A percentile compares a stretch with the other conserved stretches of the same genome.
These are phyloP conservation scores for Lecanosticta acicola DNA, from an alignment of 2,329 filamentous ascomycete species.

Conservation along the genomic window DNA sequence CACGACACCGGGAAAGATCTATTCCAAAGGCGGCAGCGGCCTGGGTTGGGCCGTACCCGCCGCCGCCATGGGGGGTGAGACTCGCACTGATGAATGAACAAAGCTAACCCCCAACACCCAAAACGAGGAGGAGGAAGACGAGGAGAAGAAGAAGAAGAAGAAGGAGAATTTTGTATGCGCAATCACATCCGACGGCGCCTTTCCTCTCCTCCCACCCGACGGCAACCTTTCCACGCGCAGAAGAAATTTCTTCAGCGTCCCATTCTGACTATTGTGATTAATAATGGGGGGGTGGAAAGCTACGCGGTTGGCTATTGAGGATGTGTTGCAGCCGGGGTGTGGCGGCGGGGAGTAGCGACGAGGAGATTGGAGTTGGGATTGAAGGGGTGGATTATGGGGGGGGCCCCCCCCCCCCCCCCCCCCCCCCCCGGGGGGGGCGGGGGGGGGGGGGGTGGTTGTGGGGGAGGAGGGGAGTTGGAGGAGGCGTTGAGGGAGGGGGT, in stretches of 20 bases:
- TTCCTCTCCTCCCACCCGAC: slow-evolving; percentile 13
- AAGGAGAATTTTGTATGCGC: slow-evolving; percentile 5
- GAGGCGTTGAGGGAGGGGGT: no score
- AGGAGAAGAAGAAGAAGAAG: no score
- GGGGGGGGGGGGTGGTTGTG: no score
- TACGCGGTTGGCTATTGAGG: slow-evolving; percentile 10
- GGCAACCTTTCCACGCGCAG: slow-evolving; percentile 12
- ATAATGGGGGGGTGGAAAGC: slow-evolving; percentile 23
- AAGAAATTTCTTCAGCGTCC: slow-evolving; percentile 10
- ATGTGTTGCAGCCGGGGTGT: slow-evolving; percentile 19
- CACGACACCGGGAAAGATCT: slow-evolving; percentile 7
- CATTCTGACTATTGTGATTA: slow-evolving; percentile 18
- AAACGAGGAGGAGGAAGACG: neutral
- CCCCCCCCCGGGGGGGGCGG: no score
- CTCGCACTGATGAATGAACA: slow-evolving; percentile 14
- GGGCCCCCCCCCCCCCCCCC: no score
- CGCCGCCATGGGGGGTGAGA: slow-evolving; percentile 17
- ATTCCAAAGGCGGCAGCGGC: slow-evolving; percentile 20
- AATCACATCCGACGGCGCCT: slow-evolving; percentile 11
- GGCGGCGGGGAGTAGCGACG: slow-evolving; percentile 10
- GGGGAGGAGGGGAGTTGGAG: no score
- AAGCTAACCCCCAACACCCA: slow-evolving; percentile 2
- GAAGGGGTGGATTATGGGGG: no score
- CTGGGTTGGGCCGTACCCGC: slow-evolving; percentile 19
- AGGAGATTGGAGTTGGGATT: slow-evolving; percentile 14